phyloP scores from a whole-genome alignment of 2,329 filamentous ascomycete species.

The Ceratocystis lukuohia region DNA sequence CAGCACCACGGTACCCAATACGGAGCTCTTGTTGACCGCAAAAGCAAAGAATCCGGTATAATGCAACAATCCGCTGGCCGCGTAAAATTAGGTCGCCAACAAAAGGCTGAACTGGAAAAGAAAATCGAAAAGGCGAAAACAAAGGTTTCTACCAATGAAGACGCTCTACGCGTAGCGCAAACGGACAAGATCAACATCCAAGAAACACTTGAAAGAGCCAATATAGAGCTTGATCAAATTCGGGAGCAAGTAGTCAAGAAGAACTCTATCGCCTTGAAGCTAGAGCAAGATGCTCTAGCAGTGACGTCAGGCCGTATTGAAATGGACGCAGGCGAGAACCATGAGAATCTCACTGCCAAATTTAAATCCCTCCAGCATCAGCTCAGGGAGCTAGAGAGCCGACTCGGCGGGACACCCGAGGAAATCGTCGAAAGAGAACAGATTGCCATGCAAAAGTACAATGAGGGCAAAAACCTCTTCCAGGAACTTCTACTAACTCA shows the following conservation, averaged over 20 bases:
- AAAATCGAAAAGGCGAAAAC: constrained; percentile 3
- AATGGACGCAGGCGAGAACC: constrained; percentile 43
- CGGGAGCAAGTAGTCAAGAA: constrained; percentile 27
- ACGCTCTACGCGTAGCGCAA: constrained; percentile 25
- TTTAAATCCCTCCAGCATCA: constrained; percentile 43
- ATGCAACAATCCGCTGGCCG: neutral
- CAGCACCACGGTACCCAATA: constrained; percentile 42
- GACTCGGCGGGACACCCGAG: constrained; percentile 50
- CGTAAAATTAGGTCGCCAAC: neutral
- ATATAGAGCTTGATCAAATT: constrained; percentile 29
- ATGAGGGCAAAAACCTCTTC: constrained; percentile 29
- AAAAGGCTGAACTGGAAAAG: constrained; percentile 1
- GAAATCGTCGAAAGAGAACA: constrained; percentile 43
- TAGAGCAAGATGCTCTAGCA: constrained; percentile 40
- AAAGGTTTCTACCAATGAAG: constrained; percentile 24
- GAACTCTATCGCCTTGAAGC: constrained; percentile 37
- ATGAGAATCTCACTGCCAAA: constrained; percentile 40
- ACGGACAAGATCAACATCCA: constrained; percentile 11
- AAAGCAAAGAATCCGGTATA: constrained; percentile 30
- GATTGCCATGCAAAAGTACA: constrained; percentile 31
- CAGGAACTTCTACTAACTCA: constrained; percentile 33
- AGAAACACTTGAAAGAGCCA: constrained; percentile 29
- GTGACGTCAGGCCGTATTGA: constrained; percentile 32
- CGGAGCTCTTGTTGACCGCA: constrained; percentile 37
- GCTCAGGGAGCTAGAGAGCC: constrained; percentile 42